Conservation (phyloP, 2,329 filamentous ascomycete species). For the Penicillium olsonii region DNA sequence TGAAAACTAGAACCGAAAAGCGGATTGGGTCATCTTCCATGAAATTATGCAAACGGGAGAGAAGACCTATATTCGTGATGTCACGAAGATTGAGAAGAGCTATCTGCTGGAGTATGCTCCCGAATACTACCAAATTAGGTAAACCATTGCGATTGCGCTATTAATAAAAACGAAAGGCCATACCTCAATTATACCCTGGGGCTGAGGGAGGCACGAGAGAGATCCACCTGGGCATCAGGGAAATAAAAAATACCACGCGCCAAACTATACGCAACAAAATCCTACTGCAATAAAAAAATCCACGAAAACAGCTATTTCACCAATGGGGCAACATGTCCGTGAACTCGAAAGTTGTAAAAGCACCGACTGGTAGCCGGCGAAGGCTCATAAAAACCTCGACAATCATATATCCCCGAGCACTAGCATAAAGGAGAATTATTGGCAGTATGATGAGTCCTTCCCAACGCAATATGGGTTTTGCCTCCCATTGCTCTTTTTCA, state of each 20-base stretch:
- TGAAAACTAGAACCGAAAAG: conserved; percentile 70
- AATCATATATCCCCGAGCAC: conserved; percentile 1
- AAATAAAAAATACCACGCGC: too few relatives aligned
- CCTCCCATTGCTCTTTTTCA: conserved; percentile 1
- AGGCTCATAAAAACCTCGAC: conserved; percentile 4
- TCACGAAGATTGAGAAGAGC: conserved; percentile 90
- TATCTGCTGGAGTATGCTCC: conserved; percentile 90
- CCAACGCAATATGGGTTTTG: conserved; percentile 2
- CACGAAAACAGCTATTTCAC: too few relatives aligned
- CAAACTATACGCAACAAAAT: too few relatives aligned
- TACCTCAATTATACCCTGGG: conserved; percentile 21
- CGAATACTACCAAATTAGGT: conserved; percentile 70
- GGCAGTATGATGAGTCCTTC: neutral
- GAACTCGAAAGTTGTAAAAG: neutral
- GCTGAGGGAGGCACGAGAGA: conserved; percentile 5
- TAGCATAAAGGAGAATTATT: neutral
- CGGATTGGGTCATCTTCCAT: conserved; percentile 94
- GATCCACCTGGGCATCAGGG: neutral
- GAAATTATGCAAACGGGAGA: conserved; percentile 86
- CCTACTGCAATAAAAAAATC: too few relatives aligned
- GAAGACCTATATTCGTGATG: conserved; percentile 87
- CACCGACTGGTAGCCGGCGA: neutral
- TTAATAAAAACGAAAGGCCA: too few relatives aligned
- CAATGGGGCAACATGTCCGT: conserved; percentile 1
- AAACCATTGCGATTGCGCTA: neutral